Base-by-base conservation (phyloP, 768 basidiomycete species). In the Lactarius psammicola region DNA sequence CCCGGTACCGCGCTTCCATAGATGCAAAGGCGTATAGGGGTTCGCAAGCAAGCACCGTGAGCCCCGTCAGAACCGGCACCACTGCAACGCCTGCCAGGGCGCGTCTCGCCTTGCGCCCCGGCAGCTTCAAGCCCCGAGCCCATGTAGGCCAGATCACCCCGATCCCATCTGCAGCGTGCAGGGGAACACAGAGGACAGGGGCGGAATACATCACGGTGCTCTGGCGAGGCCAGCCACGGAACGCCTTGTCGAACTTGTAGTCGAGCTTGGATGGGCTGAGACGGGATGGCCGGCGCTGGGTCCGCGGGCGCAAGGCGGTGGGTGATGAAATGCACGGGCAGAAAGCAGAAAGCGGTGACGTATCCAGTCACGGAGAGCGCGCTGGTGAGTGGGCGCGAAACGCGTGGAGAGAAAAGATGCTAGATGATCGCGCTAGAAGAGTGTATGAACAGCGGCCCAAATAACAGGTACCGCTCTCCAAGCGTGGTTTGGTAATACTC, bases 401-500 rank as follows among this genome's bases (percentile, higher is more conserved):
- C 69, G 74, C 75, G 60, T 1, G 81, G 78, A 1, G 81, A 75
- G 33, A 88, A 65, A 6, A 89, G 64, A 2, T 92, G 85, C 67
- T 87, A 87, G 9, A 82, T 70, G n/a, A 84, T 65, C 4, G 84
- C 85, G 0, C 89, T 80, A 6, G 84, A 64, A 26, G 85, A 75
- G 72, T 95, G 93, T 10, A 87, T 71, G 34, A 77, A 77, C n/a
- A 95, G 75, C 0, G 93, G 92, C 1, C 78, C 76, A 36, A 90
- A 78, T 11, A 94, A 78, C 15, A 94, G 83, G 51, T 84, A 83
- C 46, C 80, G 84, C 75, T 95, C 92, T 26, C 84, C 84, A 59
- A 87, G 80, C 0, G 77, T 63, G 0, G 88, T 89, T 73, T 94
- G 91, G 74, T 95, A 95, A 75, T 92, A 93, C 76, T 93, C 92